phyloP scores from a whole-genome alignment of 129 eudicot genomes.

The Glebionis coronaria region DNA sequence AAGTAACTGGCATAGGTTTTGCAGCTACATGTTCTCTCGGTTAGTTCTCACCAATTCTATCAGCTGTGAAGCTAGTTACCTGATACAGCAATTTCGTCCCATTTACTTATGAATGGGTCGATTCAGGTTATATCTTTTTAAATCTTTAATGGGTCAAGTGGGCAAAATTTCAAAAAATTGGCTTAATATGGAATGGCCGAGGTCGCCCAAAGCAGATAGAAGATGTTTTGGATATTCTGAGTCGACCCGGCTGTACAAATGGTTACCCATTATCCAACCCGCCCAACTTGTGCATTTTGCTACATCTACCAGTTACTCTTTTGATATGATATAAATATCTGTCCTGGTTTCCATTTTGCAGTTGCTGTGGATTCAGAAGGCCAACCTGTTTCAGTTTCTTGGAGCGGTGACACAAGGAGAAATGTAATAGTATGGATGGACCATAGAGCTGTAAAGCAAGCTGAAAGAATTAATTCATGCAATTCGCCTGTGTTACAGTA shows the following conservation, averaged over 20 bases:
- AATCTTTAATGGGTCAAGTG: neutral
- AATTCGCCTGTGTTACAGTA: constrained; percentile 92
- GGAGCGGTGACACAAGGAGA: constrained; percentile 94
- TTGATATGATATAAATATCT: neutral
- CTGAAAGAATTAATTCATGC: constrained; percentile 84
- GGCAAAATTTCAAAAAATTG: neutral
- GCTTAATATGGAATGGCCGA: neutral
- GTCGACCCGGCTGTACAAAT: no score
- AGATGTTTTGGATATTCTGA: no score
- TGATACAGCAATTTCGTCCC: neutral
- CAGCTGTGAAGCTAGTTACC: constrained; percentile 14
- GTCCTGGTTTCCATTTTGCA: constrained; percentile 36
- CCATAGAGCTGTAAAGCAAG: constrained; percentile 98
- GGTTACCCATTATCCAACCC: neutral
- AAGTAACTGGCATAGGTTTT: constrained; percentile 88
- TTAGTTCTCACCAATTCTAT: constrained; percentile 29
- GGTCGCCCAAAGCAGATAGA: neutral
- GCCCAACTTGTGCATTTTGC: neutral
- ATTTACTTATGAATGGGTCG: neutral
- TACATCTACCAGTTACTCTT: constrained; percentile 5
- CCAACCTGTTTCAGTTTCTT: constrained; percentile 91
- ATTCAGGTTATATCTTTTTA: neutral
- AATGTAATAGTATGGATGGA: constrained; percentile 99
- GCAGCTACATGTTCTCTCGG: constrained; percentile 99
- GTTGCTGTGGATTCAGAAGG: constrained; percentile 97